phyloP scores from a whole-genome alignment of 192 early-diverging fungal species.

The Backusella luteola region DNA sequence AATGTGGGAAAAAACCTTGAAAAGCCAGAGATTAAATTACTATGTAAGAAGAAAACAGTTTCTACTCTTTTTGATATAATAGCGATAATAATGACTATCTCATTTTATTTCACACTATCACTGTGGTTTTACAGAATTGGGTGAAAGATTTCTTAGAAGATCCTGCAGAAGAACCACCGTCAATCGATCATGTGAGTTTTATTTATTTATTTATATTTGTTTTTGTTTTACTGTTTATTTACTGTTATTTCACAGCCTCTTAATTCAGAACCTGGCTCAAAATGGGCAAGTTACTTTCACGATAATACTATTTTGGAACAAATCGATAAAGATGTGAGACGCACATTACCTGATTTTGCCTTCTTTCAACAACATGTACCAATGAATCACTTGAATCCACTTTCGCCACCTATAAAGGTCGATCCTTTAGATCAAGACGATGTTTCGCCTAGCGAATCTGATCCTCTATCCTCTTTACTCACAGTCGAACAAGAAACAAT shows the following conservation, averaged over 20 bases:
- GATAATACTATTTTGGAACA: conserved; percentile 63
- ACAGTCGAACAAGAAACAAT: neutral
- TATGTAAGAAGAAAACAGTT: conserved; percentile 44
- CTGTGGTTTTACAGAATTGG: conserved; percentile 30
- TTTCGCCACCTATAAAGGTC: conserved; percentile 30
- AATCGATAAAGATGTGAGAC: conserved; percentile 72
- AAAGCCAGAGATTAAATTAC: conserved; percentile 51
- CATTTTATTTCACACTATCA: neutral
- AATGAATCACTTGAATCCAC: conserved; percentile 43
- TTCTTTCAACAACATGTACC: conserved; percentile 71
- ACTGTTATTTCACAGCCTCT: neutral
- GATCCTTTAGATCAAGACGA: neutral
- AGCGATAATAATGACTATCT: neutral
- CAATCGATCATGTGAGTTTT: conserved; percentile 42
- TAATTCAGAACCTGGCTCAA: conserved; percentile 42
- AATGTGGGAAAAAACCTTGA: conserved; percentile 48
- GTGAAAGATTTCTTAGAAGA: conserved; percentile 63
- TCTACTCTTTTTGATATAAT: neutral
- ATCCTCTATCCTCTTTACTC: neutral
- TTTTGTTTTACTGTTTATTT: neutral
- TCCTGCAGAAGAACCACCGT: conserved; percentile 45
- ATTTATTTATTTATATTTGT: neutral
- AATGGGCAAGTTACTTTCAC: conserved; percentile 50
- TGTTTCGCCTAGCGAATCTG: neutral
- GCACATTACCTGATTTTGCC: conserved; percentile 71